Base-by-base conservation (phyloP, 129 eudicot species). In the Scalesia atractyloides region DNA sequence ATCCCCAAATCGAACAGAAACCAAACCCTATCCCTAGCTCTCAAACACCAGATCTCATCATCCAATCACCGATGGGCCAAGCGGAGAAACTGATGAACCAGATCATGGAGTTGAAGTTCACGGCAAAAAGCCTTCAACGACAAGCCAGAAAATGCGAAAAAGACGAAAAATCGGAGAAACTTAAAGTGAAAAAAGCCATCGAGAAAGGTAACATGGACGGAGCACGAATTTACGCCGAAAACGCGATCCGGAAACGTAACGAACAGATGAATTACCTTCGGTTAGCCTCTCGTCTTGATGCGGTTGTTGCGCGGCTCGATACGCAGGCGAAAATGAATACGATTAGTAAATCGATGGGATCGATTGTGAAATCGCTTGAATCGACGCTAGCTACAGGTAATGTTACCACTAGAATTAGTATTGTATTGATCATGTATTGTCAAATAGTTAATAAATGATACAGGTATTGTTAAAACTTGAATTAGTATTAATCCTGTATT, bases 241-340 rank as follows among this genome's bases (percentile, higher is more conserved):
- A 87, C 84, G 90, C 95, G 5, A 91, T 91, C 84, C 88, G 95
- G 9, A 91, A 91, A 72, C 96, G 96, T 65, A 84, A 54, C 85
- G 97, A 91, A 57, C 96, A 91, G 84, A 88, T 91, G 92, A 91
- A 91, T 30, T 88, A 88, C 79, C 96, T 88, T 70, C 96, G 97
- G 1, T 62, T 91, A 13, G 53, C 95, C 57, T 87, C 97, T 9
- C 91, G 91, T 22, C 91, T 90, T 69, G 96, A 90, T 71, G 96
- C 96, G 70, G 93, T 90, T 22, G 93, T 85, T 5, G 83, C 93
- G 0, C 57, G 96, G 37, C 96, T 90, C 33, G 97, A 90, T 14
- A 90, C 97, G 0, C 97, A 90, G 72, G 95, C 97, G 20, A 91
- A 91, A 65, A 88, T 91, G 97, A 72, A 66, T 6, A 59, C 79